Evolutionary conservation across 192 early-diverging fungal genomes (phyloP).

Genomic region (Rhizoclosmatium sp.): DNA sequence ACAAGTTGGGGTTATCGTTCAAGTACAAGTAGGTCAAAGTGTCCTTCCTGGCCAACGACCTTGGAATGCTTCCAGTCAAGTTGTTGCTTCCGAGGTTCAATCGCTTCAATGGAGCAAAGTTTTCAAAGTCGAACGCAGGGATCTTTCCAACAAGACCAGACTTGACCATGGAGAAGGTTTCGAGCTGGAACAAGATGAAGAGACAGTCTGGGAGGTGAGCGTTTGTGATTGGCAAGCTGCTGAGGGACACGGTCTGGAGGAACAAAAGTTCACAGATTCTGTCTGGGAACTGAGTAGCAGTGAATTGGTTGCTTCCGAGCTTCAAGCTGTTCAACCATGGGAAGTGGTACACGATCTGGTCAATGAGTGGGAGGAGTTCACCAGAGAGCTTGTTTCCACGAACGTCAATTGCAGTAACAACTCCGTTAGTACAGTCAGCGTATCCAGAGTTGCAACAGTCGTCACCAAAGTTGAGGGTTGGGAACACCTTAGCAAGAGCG

Average conservation of each 20-base stretch:
- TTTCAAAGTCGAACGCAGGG: too few relatives aligned
- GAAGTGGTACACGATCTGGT: neutral
- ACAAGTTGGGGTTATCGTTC: neutral
- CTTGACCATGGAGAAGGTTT: too few relatives aligned
- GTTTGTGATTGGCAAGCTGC: too few relatives aligned
- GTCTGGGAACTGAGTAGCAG: neutral
- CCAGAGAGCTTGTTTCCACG: neutral
- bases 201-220: too few relatives aligned
- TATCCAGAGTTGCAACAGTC: constrained; percentile 22
- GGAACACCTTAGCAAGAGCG: neutral
- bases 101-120: too few relatives aligned
- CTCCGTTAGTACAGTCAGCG: constrained; percentile 11
- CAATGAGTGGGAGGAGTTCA: neutral
- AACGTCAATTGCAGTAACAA: neutral
- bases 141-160: too few relatives aligned
- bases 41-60: neutral
- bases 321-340: neutral
- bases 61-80: neutral
- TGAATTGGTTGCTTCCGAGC: neutral
- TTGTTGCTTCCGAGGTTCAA: too few relatives aligned
- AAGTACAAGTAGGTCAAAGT: neutral
- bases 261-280: neutral
- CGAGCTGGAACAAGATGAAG: too few relatives aligned
- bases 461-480: neutral
- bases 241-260: too few relatives aligned